Evolutionary conservation across 2,329 filamentous ascomycete genomes (phyloP), one percentile per base, ranked within the genome.

Genomic region (Apiospora sp.): DNA sequence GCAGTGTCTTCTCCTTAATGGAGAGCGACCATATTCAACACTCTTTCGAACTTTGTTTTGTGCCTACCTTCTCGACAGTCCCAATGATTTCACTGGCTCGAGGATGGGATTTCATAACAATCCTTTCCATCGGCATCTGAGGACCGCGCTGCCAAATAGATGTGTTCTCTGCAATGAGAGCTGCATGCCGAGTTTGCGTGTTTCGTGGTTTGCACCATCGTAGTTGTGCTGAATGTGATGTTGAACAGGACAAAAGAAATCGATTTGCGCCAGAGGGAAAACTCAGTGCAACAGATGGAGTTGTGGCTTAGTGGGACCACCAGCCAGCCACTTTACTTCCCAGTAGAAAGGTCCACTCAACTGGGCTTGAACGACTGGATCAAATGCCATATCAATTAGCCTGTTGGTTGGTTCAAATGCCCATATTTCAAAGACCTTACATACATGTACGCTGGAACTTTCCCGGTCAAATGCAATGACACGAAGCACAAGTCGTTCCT

Each of bases 291-390:
- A 41, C 19, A 37, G 24, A n/a, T 12, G 16, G 30, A 64, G 58
- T 64, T 64, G 58, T 64, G 58, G 58, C 58, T 64, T 64, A 64
- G 58, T 22, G 58, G 34, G 58, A 41, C 22, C 34, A 64, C 58
- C 54, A 10, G 54, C 54, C 54, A 61, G 54, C 54, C 54, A 61
- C 54, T 37, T 22, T 37, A 22, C 16, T 61, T 30, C 16, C 14
- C 37, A 41, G 34, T 8, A 14, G 10, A 30, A 8, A 5, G 58
- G 54, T 61, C 54, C 30, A 64, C 58, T 13, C 19, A 24, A 64
- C 12, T 41, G 54, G 30, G 54, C 16, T 64, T 19, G 49, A 27
- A 30, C 27, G 51, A 22, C 19, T 22, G 46, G 46, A 49, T 49
- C 44, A 30, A 30, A 30, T 30, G 27, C 27, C 27, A 30, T 30